Evolutionary conservation across 345 rosid genomes (phyloP), one percentile per base, ranked within the genome.

Genomic region (Citrus hindsii): DNA sequence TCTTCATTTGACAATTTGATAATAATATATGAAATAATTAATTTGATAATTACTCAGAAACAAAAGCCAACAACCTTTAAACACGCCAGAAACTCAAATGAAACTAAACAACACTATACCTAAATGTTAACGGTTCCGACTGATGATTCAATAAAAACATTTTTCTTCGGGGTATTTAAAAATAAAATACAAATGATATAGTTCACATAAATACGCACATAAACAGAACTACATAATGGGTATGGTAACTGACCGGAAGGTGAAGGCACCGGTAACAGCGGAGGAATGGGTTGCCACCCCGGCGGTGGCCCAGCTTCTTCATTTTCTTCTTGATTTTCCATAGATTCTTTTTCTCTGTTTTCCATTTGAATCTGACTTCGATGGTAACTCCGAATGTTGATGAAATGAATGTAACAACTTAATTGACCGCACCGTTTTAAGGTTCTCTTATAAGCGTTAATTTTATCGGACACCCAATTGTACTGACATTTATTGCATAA

Each of bases 261-360:
- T 25, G 77, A 32, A 4, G 77, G 37, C 9, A n/a, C 68, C 32
- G 58, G 59, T 10, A 7, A 30, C 5, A 68, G 77, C 19, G 53
- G 67, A 9, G 60, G 69, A 74, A 74, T 62, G 77, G 59, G 38
- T 27, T 62, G 38, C 77, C 77, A 74, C 19, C 83, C 72, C 28
- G 73, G 69, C 61, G 68, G 68, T 4, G 66, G 75, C 21, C 74
- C 69, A 51, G 60, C 76, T n/a, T 78, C 83, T 5, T 75, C 75
- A 6, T 46, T 72, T 33, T 56, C 79, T 42, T 0, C 6, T 24
- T 24, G 60, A 24, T 28, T 71, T 6, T 35, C 55, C 59, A 10
- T 38, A 14, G 7, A 46, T 27, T 25, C 69, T 38, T 67, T 65
- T 35, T 25, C 78, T 33, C 27, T 35, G 69, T 76, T 79, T 64